Conservation (phyloP, 2,329 filamentous ascomycete species). For the Colletotrichum magnum region DNA sequence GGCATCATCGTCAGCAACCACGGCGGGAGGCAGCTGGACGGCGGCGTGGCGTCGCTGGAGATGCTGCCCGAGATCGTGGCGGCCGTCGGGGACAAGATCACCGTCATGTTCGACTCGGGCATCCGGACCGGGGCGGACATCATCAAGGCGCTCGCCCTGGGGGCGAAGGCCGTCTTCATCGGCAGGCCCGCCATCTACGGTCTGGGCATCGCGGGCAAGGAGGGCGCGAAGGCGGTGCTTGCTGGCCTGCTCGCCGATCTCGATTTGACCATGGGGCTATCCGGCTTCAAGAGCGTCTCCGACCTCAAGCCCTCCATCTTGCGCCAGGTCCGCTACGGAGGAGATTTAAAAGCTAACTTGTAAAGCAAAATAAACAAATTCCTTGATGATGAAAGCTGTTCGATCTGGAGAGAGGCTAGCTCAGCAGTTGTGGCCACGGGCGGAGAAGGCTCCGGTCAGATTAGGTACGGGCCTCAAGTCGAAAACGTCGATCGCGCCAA, state of each 20-base stretch:
- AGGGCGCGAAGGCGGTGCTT: slow-evolving; percentile 67
- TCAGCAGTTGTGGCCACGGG: neutral
- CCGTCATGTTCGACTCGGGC: slow-evolving; percentile 73
- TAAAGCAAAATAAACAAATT: slow-evolving; percentile 31
- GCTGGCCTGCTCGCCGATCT: slow-evolving; percentile 65
- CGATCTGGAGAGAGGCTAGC: neutral
- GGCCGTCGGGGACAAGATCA: slow-evolving; percentile 71
- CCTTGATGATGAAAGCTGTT: neutral
- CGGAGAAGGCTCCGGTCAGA: neutral
- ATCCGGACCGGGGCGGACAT: slow-evolving; percentile 73
- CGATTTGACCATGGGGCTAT: slow-evolving; percentile 69
- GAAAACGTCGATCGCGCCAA: neutral
- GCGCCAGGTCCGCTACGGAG: slow-evolving; percentile 51
- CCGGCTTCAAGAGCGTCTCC: slow-evolving; percentile 61
- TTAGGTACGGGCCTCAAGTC: neutral
- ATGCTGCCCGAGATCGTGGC: slow-evolving; percentile 70
- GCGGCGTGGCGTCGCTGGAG: slow-evolving; percentile 68
- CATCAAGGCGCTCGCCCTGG: slow-evolving; percentile 70
- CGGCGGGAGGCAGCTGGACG: slow-evolving; percentile 64
- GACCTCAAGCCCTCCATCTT: slow-evolving; percentile 54
- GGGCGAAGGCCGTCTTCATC: slow-evolving; percentile 70
- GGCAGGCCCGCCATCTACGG: slow-evolving; percentile 58
- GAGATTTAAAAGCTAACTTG: slow-evolving; percentile 50
- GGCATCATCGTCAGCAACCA: slow-evolving; percentile 75
- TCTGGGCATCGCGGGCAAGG: slow-evolving; percentile 66